phyloP scores from a whole-genome alignment of 495 filamentous ascomycete genomes.

The Elaphomyces granulatus region DNA sequence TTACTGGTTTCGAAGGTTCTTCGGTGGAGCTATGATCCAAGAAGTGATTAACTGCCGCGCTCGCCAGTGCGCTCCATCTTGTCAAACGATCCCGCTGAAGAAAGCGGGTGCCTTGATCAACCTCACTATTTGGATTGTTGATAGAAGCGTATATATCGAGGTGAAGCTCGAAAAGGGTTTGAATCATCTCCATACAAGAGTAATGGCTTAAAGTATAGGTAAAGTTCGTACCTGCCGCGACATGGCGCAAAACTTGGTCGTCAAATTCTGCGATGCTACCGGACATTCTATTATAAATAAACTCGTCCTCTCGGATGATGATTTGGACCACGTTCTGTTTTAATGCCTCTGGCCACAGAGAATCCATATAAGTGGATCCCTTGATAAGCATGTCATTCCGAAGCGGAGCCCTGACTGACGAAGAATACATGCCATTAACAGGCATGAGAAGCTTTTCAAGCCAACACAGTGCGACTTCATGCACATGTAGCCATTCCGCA shows the following conservation, averaged over 20 bases:
- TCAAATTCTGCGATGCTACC: conserved; percentile 29
- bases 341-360: conserved; percentile 56
- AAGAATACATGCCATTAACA: conserved; percentile 14
- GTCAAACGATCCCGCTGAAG: conserved; percentile 53
- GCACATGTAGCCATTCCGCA: conserved; percentile 38
- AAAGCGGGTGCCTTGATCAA: conserved; percentile 41
- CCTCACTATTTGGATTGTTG: conserved; percentile 57
- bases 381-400: conserved; percentile 14
- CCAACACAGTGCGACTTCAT: conserved; percentile 53
- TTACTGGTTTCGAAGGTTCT: conserved; percentile 10
- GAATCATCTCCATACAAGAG: conserved; percentile 40
- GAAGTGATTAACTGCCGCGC: conserved; percentile 41
- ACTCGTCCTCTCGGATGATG: conserved; percentile 53
- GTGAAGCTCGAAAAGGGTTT: conserved; percentile 79
- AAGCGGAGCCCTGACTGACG: conserved; percentile 5
- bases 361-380: conserved; percentile 43
- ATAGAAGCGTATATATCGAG: conserved; percentile 70
- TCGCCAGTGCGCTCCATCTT: conserved; percentile 62
- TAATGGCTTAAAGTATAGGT: conserved; percentile 17
- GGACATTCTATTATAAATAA: conserved; percentile 40
- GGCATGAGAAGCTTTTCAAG: conserved; percentile 41
- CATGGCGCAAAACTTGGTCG: conserved; percentile 18
- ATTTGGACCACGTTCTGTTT: conserved; percentile 58
- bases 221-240: conserved; percentile 8
- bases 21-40: conserved; percentile 21